Conservation (phyloP, 805 yeast genomes). For the Cyberlindnera mississippiensis region DNA sequence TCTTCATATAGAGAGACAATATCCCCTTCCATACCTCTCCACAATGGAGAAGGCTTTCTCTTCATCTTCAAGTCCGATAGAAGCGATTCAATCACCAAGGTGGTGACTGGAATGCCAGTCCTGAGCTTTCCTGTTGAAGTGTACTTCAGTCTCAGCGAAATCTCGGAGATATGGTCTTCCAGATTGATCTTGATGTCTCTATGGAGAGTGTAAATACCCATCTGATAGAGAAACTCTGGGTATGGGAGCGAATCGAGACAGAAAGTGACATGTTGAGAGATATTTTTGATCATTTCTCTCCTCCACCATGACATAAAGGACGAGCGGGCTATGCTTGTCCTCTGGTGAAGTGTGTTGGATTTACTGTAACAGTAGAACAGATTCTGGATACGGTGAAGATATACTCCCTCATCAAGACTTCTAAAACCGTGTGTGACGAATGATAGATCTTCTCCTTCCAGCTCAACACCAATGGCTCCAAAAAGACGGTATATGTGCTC, state of each 20-base stretch:
- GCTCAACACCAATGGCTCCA: constrained; percentile 2
- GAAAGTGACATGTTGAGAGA: background rate
- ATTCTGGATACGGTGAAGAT: background rate
- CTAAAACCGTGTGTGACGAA: constrained; percentile 1
- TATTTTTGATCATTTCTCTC: background rate
- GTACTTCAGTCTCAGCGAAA: background rate
- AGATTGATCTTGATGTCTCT: background rate
- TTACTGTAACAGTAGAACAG: background rate
- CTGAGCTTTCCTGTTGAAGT: background rate
- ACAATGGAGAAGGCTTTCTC: constrained; percentile 1
- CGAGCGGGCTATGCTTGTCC: background rate
- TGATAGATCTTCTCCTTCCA: background rate
- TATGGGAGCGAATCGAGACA: background rate
- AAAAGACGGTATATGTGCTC: constrained; percentile 2
- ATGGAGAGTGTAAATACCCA: background rate
- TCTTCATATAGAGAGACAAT: background rate
- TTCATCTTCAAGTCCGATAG: background rate
- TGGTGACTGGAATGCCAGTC: background rate
- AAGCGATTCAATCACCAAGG: background rate
- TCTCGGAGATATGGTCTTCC: constrained; percentile 1
- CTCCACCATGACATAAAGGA: constrained; percentile 6
- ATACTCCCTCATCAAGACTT: background rate
- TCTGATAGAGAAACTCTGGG: background rate
- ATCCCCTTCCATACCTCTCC: constrained; percentile 1
- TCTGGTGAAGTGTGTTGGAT: background rate